Conservation (phyloP, 1,284 basidiomycete genomes). For the Trichosporon asahii region DNA sequence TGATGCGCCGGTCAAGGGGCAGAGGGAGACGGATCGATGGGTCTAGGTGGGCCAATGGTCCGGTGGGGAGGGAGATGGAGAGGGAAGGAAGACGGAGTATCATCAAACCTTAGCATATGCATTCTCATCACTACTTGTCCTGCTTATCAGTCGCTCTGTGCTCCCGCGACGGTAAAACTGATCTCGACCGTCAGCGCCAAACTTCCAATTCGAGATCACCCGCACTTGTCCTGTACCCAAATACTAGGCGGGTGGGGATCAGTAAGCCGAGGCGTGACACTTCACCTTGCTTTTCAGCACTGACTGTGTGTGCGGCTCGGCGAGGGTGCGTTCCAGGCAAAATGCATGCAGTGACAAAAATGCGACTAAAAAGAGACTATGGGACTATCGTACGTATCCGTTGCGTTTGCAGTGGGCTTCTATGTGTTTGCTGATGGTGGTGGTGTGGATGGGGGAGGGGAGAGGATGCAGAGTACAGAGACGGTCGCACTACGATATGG, state of each 20-base stretch:
- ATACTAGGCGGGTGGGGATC: too few relatives aligned
- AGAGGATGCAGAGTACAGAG: background rate
- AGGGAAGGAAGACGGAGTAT: background rate
- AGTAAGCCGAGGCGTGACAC: too few relatives aligned
- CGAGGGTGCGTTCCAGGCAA: background rate
- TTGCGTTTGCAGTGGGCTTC: background rate
- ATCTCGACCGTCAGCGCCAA: too few relatives aligned
- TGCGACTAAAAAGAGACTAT: conserved; percentile 4
- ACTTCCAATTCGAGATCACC: too few relatives aligned
- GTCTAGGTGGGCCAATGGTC: conserved; percentile 45
- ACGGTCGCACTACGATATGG: background rate
- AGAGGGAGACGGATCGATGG: conserved; percentile 45
- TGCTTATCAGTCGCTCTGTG: too few relatives aligned
- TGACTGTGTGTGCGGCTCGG: too few relatives aligned
- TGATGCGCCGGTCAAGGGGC: conserved; percentile 47
- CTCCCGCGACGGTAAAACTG: background rate
- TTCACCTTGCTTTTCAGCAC: too few relatives aligned
- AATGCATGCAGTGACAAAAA: conserved; percentile 10
- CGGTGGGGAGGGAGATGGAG: background rate
- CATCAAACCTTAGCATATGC: background rate
- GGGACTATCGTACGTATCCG: background rate
- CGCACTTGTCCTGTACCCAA: too few relatives aligned
- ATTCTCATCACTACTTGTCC: conserved; percentile 9
- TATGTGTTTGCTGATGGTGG: background rate
- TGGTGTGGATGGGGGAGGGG: background rate